Evolutionary conservation across 1,284 basidiomycete species (phyloP).

Genomic region (Ceratobasidium sp.): DNA sequence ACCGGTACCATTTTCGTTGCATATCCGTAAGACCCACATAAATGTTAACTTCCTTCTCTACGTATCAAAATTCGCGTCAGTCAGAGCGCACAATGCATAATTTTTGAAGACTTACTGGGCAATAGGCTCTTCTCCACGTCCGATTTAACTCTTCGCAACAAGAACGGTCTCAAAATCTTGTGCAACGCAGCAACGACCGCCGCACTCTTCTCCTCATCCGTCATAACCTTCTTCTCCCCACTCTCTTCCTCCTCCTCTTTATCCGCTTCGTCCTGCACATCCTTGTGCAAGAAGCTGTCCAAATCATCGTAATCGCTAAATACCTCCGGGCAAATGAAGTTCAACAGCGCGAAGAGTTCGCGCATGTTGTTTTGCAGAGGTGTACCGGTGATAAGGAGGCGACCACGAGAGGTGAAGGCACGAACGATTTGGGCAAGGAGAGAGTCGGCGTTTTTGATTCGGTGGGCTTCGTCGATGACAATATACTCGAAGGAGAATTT

Average conservation of each 20-base stretch:
- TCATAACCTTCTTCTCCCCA: constrained; percentile 59
- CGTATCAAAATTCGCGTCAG: constrained; percentile 20
- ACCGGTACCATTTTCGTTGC: constrained; percentile 98
- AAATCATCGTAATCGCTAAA: constrained; percentile 82
- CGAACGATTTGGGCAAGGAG: constrained; percentile 96
- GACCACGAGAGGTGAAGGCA: constrained; percentile 90
- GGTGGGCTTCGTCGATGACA: constrained; percentile 98
- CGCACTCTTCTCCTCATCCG: constrained; percentile 82
- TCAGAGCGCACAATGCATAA: constrained; percentile 83
- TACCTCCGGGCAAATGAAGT: constrained; percentile 98
- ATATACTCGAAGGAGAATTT: constrained; percentile 99
- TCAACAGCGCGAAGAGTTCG: constrained; percentile 96
- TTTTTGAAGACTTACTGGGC: constrained; percentile 98
- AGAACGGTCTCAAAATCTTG: constrained; percentile 91
- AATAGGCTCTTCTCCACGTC: constrained; percentile 97
- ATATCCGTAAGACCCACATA: constrained; percentile 98
- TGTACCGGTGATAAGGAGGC: constrained; percentile 97
- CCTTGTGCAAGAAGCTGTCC: constrained; percentile 84
- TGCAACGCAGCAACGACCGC: constrained; percentile 98
- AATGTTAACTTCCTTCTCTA: constrained; percentile 99
- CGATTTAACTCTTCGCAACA: constrained; percentile 95
- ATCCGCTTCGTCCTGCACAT: constrained; percentile 57
- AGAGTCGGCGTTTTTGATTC: constrained; percentile 97
- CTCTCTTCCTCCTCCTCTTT: constrained; percentile 60
- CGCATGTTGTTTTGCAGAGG: constrained; percentile 99